Conservation (phyloP, 2,329 filamentous ascomycete genomes). For the Penicillium sumatraense region DNA sequence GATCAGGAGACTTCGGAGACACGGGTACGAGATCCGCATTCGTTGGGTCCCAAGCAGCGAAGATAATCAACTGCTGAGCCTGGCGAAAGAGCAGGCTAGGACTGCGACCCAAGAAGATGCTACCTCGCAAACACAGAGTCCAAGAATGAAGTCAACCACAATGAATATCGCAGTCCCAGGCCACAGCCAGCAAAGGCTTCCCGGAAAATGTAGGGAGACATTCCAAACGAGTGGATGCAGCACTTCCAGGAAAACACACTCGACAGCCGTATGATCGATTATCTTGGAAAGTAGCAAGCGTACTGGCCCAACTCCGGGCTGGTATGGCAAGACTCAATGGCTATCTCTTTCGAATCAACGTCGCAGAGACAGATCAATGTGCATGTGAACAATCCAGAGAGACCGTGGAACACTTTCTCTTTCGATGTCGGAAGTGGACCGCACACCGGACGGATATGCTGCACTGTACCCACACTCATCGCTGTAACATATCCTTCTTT, state of each 20-base stretch:
- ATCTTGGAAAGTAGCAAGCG: conserved; percentile 19
- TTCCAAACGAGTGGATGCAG: conserved; percentile 28
- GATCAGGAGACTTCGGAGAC: neutral
- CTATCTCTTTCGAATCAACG: neutral
- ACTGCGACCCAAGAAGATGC: conserved; percentile 22
- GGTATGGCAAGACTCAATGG: neutral
- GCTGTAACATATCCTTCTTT: neutral
- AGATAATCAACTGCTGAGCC: conserved; percentile 16
- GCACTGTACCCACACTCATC: neutral
- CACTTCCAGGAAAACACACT: conserved; percentile 34
- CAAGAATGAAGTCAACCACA: conserved; percentile 30
- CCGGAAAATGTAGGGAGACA: conserved; percentile 29
- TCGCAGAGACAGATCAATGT: neutral
- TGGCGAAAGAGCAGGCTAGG: conserved; percentile 28
- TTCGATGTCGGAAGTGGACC: neutral
- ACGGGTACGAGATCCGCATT: neutral
- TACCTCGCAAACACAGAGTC: conserved; percentile 10
- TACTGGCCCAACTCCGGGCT: conserved; percentile 34
- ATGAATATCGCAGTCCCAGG: conserved; percentile 28
- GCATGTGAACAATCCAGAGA: neutral
- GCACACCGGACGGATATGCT: neutral
- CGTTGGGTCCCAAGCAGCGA: conserved; percentile 22
- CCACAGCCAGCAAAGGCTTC: conserved; percentile 17
- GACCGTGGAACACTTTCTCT: neutral
- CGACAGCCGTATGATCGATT: conserved; percentile 25